Evolutionary conservation across 2,329 filamentous ascomycete genomes (phyloP).

Genomic region (Ophiobolus disseminans): DNA sequence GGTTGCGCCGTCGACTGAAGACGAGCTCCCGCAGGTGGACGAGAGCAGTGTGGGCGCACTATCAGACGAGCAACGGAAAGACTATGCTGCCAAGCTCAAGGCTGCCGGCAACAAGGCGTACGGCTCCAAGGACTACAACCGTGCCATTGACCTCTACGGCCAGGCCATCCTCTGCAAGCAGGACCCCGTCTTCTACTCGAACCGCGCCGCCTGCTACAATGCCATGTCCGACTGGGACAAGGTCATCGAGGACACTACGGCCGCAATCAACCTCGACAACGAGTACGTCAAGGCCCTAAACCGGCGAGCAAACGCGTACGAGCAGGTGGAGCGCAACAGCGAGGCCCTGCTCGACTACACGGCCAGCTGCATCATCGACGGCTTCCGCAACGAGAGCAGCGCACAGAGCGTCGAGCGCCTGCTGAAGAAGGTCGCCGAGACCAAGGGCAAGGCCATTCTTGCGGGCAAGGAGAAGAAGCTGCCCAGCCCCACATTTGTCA

Average conservation of each 20-base stretch:
- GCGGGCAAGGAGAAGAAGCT: conserved; percentile 81
- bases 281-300: conserved; percentile 98
- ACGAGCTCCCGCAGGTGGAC: conserved; percentile 59
- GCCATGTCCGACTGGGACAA: conserved; percentile 92
- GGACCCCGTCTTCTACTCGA: conserved; percentile 98
- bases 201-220: conserved; percentile 97
- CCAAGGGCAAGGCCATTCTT: conserved; percentile 90
- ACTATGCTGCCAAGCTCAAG: conserved; percentile 90
- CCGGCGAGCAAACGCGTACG: conserved; percentile 94
- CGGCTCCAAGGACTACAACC: conserved; percentile 89
- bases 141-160: conserved; percentile 92
- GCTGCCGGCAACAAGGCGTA: conserved; percentile 96
- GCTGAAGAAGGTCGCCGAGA: conserved; percentile 94
- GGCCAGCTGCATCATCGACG: conserved; percentile 98
- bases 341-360: conserved; percentile 97
- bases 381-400: conserved; percentile 89
- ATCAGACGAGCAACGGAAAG: conserved; percentile 72
- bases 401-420: conserved; percentile 90
- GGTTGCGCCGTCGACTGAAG: conserved; percentile 47
- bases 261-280: conserved; percentile 89
- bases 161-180: conserved; percentile 97
- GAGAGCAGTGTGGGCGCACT: conserved; percentile 54
- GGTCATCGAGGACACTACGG: conserved; percentile 95
- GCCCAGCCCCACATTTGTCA: conserved; percentile 94
- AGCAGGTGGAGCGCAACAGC: conserved; percentile 88